phyloP scores from a whole-genome alignment of 768 basidiomycete genomes.

The Amanita rubescens region DNA sequence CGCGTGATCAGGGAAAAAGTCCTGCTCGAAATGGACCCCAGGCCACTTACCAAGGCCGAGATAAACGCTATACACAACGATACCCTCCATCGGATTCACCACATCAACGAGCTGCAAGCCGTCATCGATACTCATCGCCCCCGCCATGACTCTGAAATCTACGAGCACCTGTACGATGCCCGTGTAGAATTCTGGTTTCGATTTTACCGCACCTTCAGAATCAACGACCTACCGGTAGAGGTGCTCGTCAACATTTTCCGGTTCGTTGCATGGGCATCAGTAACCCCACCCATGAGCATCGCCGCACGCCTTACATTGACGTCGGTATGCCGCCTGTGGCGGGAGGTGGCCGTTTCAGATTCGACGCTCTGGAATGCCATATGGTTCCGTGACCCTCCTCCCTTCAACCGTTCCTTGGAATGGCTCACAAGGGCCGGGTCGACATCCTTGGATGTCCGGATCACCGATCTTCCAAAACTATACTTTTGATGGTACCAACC shows the following conservation, averaged over 20 bases:
- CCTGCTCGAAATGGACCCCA: background rate
- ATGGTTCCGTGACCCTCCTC: slow-evolving; percentile 48
- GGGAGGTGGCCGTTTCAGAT: slow-evolving; percentile 39
- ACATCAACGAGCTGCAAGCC: background rate
- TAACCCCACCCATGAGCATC: slow-evolving; percentile 26
- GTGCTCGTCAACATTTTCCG: slow-evolving; percentile 61
- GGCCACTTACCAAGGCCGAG: slow-evolving; percentile 13
- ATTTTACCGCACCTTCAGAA: slow-evolving; percentile 38
- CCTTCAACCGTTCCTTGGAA: slow-evolving; percentile 42
- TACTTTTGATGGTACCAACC: slow-evolving; percentile 30
- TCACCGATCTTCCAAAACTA: slow-evolving; percentile 35
- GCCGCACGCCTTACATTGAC: slow-evolving; percentile 41
- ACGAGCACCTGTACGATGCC: slow-evolving; percentile 25
- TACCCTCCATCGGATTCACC: slow-evolving; percentile 10
- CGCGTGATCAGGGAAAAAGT: background rate
- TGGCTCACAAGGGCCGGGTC: slow-evolving; percentile 53
- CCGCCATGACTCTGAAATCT: slow-evolving; percentile 10
- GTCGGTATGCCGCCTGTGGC: slow-evolving; percentile 54
- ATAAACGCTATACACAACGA: slow-evolving; percentile 9
- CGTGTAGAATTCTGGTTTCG: slow-evolving; percentile 24
- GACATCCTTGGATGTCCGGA: slow-evolving; percentile 52
- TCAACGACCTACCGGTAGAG: slow-evolving; percentile 59
- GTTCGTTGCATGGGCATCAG: slow-evolving; percentile 46
- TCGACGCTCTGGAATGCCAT: slow-evolving; percentile 57
- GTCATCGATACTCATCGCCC: background rate